Base-by-base conservation (phyloP, 2,329 filamentous ascomycete genomes). In the Nemania abortiva region DNA sequence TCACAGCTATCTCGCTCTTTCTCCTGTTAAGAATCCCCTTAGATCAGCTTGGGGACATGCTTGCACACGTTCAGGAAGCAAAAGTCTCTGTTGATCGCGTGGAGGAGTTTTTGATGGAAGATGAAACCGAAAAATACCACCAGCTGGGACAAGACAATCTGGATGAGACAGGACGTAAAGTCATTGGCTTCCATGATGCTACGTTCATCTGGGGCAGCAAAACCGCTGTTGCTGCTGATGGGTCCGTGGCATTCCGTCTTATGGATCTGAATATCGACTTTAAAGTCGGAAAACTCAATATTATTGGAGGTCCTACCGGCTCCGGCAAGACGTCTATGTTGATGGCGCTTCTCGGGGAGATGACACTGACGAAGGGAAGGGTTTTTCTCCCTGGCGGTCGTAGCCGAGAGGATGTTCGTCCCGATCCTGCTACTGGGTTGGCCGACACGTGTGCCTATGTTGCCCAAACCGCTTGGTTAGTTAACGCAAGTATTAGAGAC, bases 31-130 rank as follows among this genome's bases (percentile, higher is more conserved):
- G 96, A 56, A 93, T 98, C 62, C 96, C 96, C 4, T 85, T 99
- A 54, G 96, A 99, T 79, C 95, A 98, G 82, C 87, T 99, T 63
- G 96, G 96, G 59, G 96, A 99, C 81, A 99, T 99, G 96, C 92
- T 98, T 77, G 96, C 96, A 11, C 96, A 98, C 82, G 95, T 99
- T 3, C 94, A 98, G 82, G 96, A 99, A 81, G 93, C 95, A 27
- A 97, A 97, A 82, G 95, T 99, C 22, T 99, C 96, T 0, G 90
- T 99, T 60, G 95, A 98, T 77, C 95, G 96, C 84, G 93, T 99
- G 7, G 95, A 99, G 77, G 92, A 97, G 75, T 99, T 98, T 76
- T 82, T 99, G 50, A 90, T 87, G 66, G 96, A 99, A 79, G 94
- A 96, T 7, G 96, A 99, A 82, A 99, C 96, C 0, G 94, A 97